phyloP scores from a whole-genome alignment of 2,329 filamentous ascomycete species.

The Phialophora macrospora region DNA sequence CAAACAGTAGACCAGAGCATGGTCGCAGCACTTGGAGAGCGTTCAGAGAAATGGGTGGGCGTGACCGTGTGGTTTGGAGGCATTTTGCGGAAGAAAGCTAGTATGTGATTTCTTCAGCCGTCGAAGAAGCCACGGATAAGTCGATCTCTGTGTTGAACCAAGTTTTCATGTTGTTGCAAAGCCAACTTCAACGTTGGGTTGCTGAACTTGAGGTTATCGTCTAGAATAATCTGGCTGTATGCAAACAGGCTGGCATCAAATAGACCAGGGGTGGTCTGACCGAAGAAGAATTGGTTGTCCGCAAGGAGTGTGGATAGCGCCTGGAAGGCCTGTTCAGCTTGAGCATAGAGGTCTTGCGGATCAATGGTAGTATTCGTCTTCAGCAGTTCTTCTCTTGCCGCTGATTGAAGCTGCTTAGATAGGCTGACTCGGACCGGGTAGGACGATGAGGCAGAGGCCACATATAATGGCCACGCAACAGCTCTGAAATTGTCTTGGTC shows the following conservation, averaged over 20 bases:
- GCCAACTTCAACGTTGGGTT: slow-evolving; percentile 60
- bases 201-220: slow-evolving; percentile 65
- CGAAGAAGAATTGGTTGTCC: slow-evolving; percentile 66
- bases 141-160: slow-evolving; percentile 69
- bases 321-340: slow-evolving; percentile 66
- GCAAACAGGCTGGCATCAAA: slow-evolving; percentile 91
- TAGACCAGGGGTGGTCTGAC: slow-evolving; percentile 62
- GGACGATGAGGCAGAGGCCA: slow-evolving; percentile 65
- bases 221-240: slow-evolving; percentile 81
- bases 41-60: slow-evolving; percentile 66
- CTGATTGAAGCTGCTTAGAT: slow-evolving; percentile 68
- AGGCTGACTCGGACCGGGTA: slow-evolving; percentile 67
- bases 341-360: slow-evolving; percentile 61
- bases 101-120: slow-evolving; percentile 20
- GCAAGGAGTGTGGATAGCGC: slow-evolving; percentile 66
- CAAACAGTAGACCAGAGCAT: slow-evolving; percentile 58
- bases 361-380: slow-evolving; percentile 63
- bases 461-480: slow-evolving; percentile 74
- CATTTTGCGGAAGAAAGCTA: slow-evolving; percentile 48
- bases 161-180: slow-evolving; percentile 62
- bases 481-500: slow-evolving; percentile 66
- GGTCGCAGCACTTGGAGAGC: slow-evolving; percentile 63
- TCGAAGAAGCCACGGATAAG: slow-evolving; percentile 50
- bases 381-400: slow-evolving; percentile 75
- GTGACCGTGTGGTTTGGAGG: slow-evolving; percentile 61